Conservation (phyloP, 192 early-diverging fungal genomes). For the Irineochytrium annulatum region DNA sequence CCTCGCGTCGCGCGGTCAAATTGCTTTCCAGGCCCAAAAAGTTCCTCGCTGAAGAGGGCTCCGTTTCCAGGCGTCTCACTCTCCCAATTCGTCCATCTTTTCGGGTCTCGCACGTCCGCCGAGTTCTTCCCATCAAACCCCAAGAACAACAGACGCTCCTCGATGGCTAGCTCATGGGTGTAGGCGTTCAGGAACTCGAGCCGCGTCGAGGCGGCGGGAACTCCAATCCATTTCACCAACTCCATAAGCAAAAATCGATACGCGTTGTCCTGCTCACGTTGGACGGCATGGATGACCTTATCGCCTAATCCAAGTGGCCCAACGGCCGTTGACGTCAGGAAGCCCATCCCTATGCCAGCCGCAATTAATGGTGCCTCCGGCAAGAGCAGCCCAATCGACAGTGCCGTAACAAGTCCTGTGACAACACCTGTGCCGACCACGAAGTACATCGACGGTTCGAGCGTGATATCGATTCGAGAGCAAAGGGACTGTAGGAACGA, state of each 20-base stretch:
- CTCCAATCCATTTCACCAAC: conserved; percentile 29
- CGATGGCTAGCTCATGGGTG: conserved; percentile 25
- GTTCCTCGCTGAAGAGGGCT: conserved; percentile 18
- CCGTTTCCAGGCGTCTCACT: conserved; percentile 1
- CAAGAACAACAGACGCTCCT: conserved; percentile 11
- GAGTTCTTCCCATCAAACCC: conserved; percentile 3
- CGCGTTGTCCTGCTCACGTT: conserved; percentile 28
- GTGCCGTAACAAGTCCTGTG: conserved; percentile 24
- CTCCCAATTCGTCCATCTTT: conserved; percentile 13
- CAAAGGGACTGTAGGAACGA: conserved; percentile 18
- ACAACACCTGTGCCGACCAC: conserved; percentile 27
- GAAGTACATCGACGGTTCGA: conserved; percentile 26
- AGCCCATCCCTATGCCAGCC: conserved; percentile 30
- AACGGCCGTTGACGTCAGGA: conserved; percentile 24
- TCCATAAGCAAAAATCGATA: conserved; percentile 31
- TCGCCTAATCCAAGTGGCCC: conserved; percentile 25
- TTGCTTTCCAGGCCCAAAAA: conserved; percentile 19
- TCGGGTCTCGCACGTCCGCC: conserved; percentile 16
- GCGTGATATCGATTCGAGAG: conserved; percentile 24
- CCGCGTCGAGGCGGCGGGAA: background rate
- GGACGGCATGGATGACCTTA: conserved; percentile 23
- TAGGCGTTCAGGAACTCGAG: conserved; percentile 29
- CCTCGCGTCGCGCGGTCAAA: conserved; percentile 23
- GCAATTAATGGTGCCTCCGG: conserved; percentile 30
- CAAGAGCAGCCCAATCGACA: conserved; percentile 24